These are phyloP conservation scores for Colletotrichum camelliae DNA, from an alignment of 2,329 filamentous ascomycete genomes.

Conservation along the genomic window DNA sequence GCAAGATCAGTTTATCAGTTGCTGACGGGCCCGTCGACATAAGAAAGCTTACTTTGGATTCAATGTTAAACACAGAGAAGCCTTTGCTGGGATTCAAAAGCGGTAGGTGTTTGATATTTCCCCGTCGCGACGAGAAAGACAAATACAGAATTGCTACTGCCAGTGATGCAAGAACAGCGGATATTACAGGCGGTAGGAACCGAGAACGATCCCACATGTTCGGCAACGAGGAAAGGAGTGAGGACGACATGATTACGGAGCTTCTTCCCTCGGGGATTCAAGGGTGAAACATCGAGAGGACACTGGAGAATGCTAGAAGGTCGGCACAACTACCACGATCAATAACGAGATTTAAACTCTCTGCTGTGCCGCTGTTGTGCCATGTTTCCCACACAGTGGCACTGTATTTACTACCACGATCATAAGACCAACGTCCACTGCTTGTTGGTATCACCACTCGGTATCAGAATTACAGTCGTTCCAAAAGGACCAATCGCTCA, in stretches of 20 bases:
- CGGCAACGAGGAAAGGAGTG: neutral
- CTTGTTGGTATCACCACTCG: neutral
- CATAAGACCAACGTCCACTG: neutral
- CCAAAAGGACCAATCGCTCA: fast-evolving
- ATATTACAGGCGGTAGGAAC: fast-evolving
- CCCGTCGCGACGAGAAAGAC: neutral
- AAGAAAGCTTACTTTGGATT: neutral
- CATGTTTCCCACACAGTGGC: neutral
- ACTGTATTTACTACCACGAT: neutral
- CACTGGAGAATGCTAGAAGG: neutral
- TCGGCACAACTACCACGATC: fast-evolving
- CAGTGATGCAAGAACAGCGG: fast-evolving
- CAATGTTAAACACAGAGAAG: neutral
- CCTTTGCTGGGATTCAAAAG: neutral
- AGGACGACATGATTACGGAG: neutral
- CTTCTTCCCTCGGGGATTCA: neutral
- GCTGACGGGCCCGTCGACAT: neutral
- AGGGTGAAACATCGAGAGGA: neutral
- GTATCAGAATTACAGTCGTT: neutral
- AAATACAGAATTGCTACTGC: neutral
- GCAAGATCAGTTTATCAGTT: fast-evolving
- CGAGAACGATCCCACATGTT: neutral
- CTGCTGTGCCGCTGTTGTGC: fast-evolving
- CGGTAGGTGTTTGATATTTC: neutral
- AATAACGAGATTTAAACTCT: neutral